phyloP scores from a whole-genome alignment of 176 grass and related monocot genomes.

The Raddia distichophylla region DNA sequence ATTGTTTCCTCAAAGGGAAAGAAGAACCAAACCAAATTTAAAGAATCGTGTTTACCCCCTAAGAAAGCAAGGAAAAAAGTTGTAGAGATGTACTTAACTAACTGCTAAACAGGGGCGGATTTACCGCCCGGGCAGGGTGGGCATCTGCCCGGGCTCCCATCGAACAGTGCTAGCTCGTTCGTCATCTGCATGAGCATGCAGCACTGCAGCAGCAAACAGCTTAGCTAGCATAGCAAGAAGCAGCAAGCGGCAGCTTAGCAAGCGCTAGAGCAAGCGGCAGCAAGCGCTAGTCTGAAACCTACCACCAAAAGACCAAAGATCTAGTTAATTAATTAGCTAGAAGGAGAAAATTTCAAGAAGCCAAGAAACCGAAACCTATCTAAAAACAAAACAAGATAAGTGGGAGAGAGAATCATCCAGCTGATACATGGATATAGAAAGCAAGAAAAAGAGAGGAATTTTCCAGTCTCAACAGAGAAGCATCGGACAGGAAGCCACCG shows the following conservation, averaged over 20 bases:
- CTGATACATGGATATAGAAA: conserved; percentile 36
- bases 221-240: too few relatives aligned
- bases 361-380: conserved; percentile 24
- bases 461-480: conserved; percentile 8
- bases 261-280: too few relatives aligned
- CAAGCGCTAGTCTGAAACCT: too few relatives aligned
- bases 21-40: conserved; percentile 13
- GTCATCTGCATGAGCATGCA: too few relatives aligned
- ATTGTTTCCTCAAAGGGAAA: conserved; percentile 18
- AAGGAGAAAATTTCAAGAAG: conserved; percentile 33
- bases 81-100: background rate
- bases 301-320: conserved; percentile 37
- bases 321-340: background rate
- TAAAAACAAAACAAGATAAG: conserved; percentile 19
- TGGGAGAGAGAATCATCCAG: conserved; percentile 25
- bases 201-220: too few relatives aligned
- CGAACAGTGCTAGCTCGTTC: too few relatives aligned
- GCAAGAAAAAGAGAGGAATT: background rate
- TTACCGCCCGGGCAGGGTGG: too few relatives aligned
- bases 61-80: conserved; percentile 15
- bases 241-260: too few relatives aligned
- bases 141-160: too few relatives aligned
- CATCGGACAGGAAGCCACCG: conserved; percentile 19
- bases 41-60: background rate
- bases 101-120: background rate